These are phyloP conservation scores for Microsporum ferrugineum DNA, from an alignment of 2,329 filamentous ascomycete species.

Conservation along the genomic window DNA sequence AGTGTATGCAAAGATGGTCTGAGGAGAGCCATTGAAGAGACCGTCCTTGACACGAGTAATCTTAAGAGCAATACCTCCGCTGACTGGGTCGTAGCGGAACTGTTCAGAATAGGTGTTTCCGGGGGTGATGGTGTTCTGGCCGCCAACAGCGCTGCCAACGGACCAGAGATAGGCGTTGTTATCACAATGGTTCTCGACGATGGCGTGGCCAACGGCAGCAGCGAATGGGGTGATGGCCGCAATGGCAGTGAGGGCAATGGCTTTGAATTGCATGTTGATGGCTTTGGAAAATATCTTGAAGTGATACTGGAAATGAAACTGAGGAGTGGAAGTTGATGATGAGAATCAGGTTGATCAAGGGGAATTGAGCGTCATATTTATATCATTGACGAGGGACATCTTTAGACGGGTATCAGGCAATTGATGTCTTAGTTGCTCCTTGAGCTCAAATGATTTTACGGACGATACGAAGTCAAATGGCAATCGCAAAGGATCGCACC, in stretches of 20 bases:
- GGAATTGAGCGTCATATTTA: not conserved
- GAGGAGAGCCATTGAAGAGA: conserved; percentile 26
- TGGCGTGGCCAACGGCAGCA: conserved; percentile 24
- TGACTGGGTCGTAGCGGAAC: conserved; percentile 26
- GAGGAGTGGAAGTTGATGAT: not conserved
- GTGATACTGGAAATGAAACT: not conserved
- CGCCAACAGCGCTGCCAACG: conserved; percentile 21
- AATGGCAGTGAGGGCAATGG: conserved; percentile 10
- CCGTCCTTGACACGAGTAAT: conserved; percentile 29
- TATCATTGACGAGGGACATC: not conserved
- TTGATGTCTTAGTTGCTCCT: not conserved
- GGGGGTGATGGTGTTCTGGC: conserved; percentile 20
- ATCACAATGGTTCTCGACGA: conserved; percentile 27
- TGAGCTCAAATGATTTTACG: not conserved
- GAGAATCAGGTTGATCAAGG: not conserved
- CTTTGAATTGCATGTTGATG: conserved; percentile 12
- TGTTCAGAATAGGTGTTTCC: conserved; percentile 26
- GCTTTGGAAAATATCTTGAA: not conserved
- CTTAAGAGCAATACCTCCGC: conserved; percentile 35
- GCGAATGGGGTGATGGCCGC: conserved; percentile 20
- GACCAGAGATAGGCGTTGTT: conserved; percentile 29
- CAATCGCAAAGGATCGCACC: not conserved
- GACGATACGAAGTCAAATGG: not conserved
- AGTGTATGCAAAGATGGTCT: conserved; percentile 34
- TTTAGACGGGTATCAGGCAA: not conserved